phyloP scores from a whole-genome alignment of 2,329 filamentous ascomycete genomes.

The Lasiodiplodia sp. region DNA sequence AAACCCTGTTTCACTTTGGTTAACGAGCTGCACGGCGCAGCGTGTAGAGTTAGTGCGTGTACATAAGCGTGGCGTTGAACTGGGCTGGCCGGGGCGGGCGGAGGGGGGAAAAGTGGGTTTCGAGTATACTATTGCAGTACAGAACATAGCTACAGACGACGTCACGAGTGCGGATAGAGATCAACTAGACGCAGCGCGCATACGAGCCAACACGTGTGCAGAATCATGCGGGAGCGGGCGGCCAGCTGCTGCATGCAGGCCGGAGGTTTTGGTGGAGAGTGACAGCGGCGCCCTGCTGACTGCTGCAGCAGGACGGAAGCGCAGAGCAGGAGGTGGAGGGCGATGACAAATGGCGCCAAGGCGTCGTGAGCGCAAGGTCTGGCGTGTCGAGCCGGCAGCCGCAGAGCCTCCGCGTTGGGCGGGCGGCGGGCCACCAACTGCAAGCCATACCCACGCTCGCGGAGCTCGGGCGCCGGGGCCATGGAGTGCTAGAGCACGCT shows the following conservation, averaged over 20 bases:
- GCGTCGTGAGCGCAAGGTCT: background rate
- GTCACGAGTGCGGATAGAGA: slow-evolving; percentile 11
- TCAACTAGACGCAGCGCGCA: background rate
- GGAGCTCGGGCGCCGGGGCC: slow-evolving; percentile 11
- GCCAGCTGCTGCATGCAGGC: slow-evolving; percentile 12
- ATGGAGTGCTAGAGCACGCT: slow-evolving; percentile 25
- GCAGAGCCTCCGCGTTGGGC: slow-evolving; percentile 17
- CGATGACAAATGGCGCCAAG: background rate
- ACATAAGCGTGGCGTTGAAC: slow-evolving; percentile 26
- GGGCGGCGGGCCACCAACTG: slow-evolving; percentile 18
- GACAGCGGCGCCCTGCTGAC: background rate
- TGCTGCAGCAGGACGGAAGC: background rate
- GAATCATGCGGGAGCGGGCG: slow-evolving; percentile 6
- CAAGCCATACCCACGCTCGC: slow-evolving; percentile 24
- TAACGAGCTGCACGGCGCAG: slow-evolving; percentile 35
- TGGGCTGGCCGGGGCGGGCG: slow-evolving; percentile 7
- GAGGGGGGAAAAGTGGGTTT: slow-evolving; percentile 14
- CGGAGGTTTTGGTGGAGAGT: background rate
- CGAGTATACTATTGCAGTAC: slow-evolving; percentile 14
- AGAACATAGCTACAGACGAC: slow-evolving; percentile 5
- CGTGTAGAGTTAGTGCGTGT: slow-evolving; percentile 14
- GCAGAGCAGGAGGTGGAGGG: background rate
- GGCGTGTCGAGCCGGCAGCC: slow-evolving; percentile 25
- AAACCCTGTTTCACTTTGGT: slow-evolving; percentile 59
- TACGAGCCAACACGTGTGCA: slow-evolving; percentile 11